Evolutionary conservation across 805 yeast species (phyloP), one percentile per base, ranked within the genome.

Genomic region (Nakazawaea laoshanensis): DNA sequence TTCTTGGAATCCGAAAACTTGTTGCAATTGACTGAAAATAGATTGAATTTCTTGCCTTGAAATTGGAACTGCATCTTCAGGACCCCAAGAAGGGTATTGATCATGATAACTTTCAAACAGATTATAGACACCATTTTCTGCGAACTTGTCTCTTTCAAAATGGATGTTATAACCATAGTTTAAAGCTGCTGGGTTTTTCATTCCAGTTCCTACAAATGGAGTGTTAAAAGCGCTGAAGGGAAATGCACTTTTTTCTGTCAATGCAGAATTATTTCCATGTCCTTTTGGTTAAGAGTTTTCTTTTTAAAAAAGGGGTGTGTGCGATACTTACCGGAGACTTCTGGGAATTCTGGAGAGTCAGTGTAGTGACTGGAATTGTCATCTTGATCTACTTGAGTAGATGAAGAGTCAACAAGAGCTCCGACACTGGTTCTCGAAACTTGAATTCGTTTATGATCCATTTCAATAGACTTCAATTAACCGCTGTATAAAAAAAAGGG

Each of bases 1-100:
- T 29, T 52, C 47, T 48, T 83, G 92, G 48, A 81, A 82, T 0
- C 85, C 84, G 53, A 82, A 77, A 2, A 71, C 57, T 12, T 59
- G 59, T 5, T 67, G 61, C 28, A 81, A 53, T 28, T 67, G 69
- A 12, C 63, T 54, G 39, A 78, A 73, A 2, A 77, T 66, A 1
- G 62, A 56, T 39, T 75, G 77, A 30, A 83, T 79, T 19, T 71
- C 74, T 27, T 57, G 62, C 32, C 63, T 57, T 1, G 67, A 44
- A 11, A 76, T 65, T 1, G 83, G 82, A 3, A 62, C 59, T 2
- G 56, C 47, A 3, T 49, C 52, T 2, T 49, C 45, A 4, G 59
- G 52, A 14, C 52, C 51, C 81, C 82, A 76, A 6, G 69, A 48
- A 1, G 81, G 77, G 46, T 67, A 74, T 37, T 71, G 70, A 38